phyloP scores from a whole-genome alignment of 768 basidiomycete species.

The Kwoniella pini region DNA sequence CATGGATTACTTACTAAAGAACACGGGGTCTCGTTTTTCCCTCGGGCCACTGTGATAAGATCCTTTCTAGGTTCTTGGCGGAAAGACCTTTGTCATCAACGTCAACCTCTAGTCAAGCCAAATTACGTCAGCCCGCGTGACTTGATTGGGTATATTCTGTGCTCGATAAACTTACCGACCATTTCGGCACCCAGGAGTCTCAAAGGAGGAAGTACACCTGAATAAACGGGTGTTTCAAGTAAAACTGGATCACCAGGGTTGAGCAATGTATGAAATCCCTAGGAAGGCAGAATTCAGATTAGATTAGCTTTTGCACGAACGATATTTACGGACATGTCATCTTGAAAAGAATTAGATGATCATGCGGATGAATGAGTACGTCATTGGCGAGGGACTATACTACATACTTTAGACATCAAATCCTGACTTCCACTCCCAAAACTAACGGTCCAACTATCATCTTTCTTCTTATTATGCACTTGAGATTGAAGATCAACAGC shows the following conservation, averaged over 20 bases:
- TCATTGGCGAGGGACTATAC: neutral
- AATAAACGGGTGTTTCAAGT: conserved; percentile 63
- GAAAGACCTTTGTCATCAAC: conserved; percentile 73
- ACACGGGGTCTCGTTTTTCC: conserved; percentile 72
- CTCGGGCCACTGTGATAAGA: conserved; percentile 73
- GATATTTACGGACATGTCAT: no score
- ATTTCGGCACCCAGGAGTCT: conserved; percentile 40
- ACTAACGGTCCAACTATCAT: conserved; percentile 72
- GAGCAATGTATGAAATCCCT: conserved; percentile 72
- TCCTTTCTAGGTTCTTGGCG: conserved; percentile 63
- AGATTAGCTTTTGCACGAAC: no score
- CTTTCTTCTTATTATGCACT: conserved; percentile 63
- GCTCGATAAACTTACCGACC: conserved; percentile 47
- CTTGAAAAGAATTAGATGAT: no score
- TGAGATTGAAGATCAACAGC: conserved; percentile 66
- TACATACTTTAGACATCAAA: conserved; percentile 74
- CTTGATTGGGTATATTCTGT: neutral
- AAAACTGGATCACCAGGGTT: conserved; percentile 78
- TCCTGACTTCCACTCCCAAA: conserved; percentile 87
- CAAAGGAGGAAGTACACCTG: conserved; percentile 55
- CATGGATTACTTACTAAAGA: conserved; percentile 67
- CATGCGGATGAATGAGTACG: neutral
- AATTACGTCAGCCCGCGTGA: no score
- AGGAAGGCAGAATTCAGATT: no score
- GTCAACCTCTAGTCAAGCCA: conserved; percentile 63